These are phyloP conservation scores for Cyphellophora attinorum DNA, from an alignment of 2,329 filamentous ascomycete species.

Conservation along the genomic window DNA sequence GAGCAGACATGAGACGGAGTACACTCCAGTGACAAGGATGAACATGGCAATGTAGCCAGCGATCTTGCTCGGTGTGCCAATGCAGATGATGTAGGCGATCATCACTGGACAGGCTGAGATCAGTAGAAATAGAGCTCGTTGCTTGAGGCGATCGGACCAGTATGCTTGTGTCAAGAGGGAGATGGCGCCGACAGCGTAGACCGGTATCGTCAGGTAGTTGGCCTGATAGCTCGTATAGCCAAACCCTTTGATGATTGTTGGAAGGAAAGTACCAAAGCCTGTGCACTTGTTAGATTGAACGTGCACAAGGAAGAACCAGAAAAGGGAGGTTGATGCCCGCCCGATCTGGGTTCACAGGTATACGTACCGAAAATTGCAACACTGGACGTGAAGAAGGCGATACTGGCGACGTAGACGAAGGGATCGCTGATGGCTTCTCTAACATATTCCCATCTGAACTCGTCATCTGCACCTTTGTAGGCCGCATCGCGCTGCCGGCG, in stretches of 20 bases:
- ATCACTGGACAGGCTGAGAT: constrained; percentile 22
- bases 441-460: constrained; percentile 8
- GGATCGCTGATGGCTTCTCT: constrained; percentile 14
- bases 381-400: constrained; percentile 3
- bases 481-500: constrained; percentile 19
- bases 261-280: too few relatives aligned
- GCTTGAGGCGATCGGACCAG: constrained; percentile 22
- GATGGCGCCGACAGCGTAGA: constrained; percentile 41
- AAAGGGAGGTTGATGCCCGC: too few relatives aligned
- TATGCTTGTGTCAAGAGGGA: constrained; percentile 6
- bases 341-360: too few relatives aligned
- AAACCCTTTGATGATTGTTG: too few relatives aligned
- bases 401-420: constrained; percentile 5
- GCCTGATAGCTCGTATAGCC: too few relatives aligned
- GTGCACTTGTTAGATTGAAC: too few relatives aligned
- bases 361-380: too few relatives aligned
- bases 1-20: constrained; percentile 17
- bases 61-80: constrained; percentile 19
- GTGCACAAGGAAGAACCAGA: too few relatives aligned
- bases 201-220: too few relatives aligned
- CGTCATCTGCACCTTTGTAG: constrained; percentile 22
- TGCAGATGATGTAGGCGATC: constrained; percentile 24
- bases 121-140: constrained; percentile 22
- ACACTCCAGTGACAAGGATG: constrained; percentile 19
- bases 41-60: constrained; percentile 27